These are phyloP conservation scores for Dioscorea alata DNA, from an alignment of 106 monocot genomes.

Conservation along the genomic window DNA sequence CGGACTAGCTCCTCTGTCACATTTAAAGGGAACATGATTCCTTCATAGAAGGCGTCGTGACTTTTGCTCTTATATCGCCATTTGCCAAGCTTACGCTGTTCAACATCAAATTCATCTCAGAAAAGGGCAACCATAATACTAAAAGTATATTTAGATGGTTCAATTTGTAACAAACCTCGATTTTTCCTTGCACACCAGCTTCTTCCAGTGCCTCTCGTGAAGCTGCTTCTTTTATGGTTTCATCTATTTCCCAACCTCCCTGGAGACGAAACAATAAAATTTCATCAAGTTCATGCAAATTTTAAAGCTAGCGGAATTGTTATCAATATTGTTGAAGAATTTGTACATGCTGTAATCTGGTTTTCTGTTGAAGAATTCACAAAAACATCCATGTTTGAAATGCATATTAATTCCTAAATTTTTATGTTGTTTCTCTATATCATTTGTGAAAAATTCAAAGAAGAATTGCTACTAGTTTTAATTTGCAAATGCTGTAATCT, in stretches of 20 bases:
- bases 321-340: neutral
- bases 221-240: constrained; percentile 32
- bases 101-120: neutral
- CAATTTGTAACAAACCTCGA: constrained; percentile 20
- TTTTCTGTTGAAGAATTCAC: neutral
- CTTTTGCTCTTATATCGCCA: constrained; percentile 69
- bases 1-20: constrained; percentile 51
- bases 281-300: neutral
- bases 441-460: too few relatives aligned
- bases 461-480: neutral
- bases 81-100: constrained; percentile 43
- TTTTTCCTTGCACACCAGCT: constrained; percentile 51
- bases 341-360: neutral
- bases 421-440: too few relatives aligned
- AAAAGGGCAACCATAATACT: neutral
- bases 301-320: neutral
- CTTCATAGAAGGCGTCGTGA: constrained; percentile 35
- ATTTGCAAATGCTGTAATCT: neutral
- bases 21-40: constrained; percentile 70
- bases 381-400: neutral
- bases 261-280: constrained; percentile 3
- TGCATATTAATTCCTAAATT: neutral
- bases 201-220: constrained; percentile 55
- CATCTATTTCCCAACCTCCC: constrained; percentile 70
- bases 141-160: neutral